Conservation (phyloP, 148 eudicot genomes). For the Heliosperma pusillum region DNA sequence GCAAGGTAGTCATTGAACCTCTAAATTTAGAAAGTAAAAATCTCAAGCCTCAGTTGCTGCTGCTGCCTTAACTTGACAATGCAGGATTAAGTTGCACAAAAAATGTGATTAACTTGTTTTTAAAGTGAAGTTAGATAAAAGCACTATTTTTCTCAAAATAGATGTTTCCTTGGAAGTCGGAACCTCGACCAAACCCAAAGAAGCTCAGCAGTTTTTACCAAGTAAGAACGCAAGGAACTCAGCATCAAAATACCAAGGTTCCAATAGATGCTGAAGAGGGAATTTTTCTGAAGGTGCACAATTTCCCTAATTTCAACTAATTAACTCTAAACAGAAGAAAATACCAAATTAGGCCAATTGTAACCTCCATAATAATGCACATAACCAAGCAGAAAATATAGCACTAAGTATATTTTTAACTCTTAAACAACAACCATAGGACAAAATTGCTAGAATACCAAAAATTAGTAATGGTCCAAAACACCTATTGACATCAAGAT, state of each 20-base stretch:
- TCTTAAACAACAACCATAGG: not conserved
- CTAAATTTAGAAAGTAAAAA: not conserved
- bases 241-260: not conserved
- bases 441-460: not conserved
- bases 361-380: not conserved
- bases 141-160: not conserved
- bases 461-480: slow-evolving; percentile 7
- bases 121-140: not conserved
- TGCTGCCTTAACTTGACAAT: not conserved
- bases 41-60: not conserved
- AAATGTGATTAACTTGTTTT: not conserved
- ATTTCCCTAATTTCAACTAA: not conserved
- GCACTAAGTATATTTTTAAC: not conserved
- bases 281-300: not conserved
- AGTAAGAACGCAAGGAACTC: slow-evolving; percentile 2
- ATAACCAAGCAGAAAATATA: not conserved
- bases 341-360: slow-evolving; percentile 4
- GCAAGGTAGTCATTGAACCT: not conserved
- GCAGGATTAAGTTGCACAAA: not conserved
- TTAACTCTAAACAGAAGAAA: not conserved
- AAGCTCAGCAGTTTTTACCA: not conserved
- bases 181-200: not conserved
- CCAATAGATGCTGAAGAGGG: not conserved
- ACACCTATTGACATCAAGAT: not conserved
- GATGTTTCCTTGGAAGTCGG: not conserved